Conservation (phyloP, 2,329 filamentous ascomycete genomes). For the Claviceps sp. region DNA sequence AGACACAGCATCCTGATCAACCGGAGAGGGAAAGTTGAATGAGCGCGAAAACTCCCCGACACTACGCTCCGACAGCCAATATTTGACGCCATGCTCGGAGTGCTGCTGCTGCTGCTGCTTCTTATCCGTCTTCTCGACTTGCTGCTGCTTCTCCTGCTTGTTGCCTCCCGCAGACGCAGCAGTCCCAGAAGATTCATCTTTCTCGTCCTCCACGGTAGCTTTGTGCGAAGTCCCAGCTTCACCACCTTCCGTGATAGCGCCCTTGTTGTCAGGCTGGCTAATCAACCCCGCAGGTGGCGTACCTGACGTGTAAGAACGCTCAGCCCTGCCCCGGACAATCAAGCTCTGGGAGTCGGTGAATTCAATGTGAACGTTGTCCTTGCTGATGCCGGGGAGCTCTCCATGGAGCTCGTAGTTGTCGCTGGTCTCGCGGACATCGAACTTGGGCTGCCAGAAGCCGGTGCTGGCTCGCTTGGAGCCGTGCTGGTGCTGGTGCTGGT, state of each 20-base stretch:
- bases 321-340: slow-evolving; percentile 51
- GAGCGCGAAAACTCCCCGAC: slow-evolving; percentile 51
- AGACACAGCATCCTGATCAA: slow-evolving; percentile 45
- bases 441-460: slow-evolving; percentile 51
- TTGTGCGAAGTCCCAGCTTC: slow-evolving; percentile 26
- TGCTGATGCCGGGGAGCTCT: slow-evolving; percentile 59
- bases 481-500: background rate
- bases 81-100: slow-evolving; percentile 32
- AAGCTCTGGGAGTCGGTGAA: slow-evolving; percentile 61
- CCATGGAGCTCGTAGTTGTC: slow-evolving; percentile 59
- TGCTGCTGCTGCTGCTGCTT: slow-evolving; percentile 6
- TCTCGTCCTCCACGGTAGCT: slow-evolving; percentile 47
- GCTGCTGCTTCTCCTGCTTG: slow-evolving; percentile 5
- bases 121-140: slow-evolving; percentile 16
- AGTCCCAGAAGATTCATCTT: slow-evolving; percentile 9
- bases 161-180: slow-evolving; percentile 8
- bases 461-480: slow-evolving; percentile 11
- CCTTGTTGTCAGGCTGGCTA: slow-evolving; percentile 20
- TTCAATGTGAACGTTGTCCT: slow-evolving; percentile 59
- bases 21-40: slow-evolving; percentile 49
- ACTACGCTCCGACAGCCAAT: slow-evolving; percentile 52
- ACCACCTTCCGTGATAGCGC: slow-evolving; percentile 23
- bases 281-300: slow-evolving; percentile 31
- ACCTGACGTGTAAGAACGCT: slow-evolving; percentile 41
- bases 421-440: slow-evolving; percentile 56